A percentile compares a stretch with the other conserved stretches of the same genome.
These are phyloP conservation scores for Colletotrichum neosansevieriae DNA, from an alignment of 2,329 filamentous ascomycete species.

Conservation along the genomic window DNA sequence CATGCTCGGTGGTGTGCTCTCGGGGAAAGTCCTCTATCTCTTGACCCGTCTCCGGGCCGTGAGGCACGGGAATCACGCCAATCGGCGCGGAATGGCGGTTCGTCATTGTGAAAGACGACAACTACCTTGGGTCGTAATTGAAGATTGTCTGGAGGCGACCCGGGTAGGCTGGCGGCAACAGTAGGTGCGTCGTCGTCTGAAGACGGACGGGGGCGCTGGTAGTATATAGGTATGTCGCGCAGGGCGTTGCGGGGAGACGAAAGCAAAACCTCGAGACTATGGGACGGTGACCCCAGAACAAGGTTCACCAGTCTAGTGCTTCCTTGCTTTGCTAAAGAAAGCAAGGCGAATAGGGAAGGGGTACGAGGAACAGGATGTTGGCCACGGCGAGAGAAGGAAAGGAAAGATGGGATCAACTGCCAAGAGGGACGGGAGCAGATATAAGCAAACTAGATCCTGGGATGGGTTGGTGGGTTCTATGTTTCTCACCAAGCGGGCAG, in stretches of 20 bases:
- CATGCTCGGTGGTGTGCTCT: conserved; percentile 59
- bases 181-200: neutral
- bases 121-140: conserved; percentile 8
- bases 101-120: conserved; percentile 27
- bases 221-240: conserved; percentile 16
- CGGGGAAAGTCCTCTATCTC: conserved; percentile 61
- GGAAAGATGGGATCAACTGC: neutral
- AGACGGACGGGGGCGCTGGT: conserved; percentile 2
- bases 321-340: conserved; percentile 31
- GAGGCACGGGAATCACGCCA: conserved; percentile 68
- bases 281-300: conserved; percentile 23
- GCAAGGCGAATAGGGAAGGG: conserved; percentile 15
- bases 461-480: conserved; percentile 26
- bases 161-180: conserved; percentile 2
- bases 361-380: conserved; percentile 11
- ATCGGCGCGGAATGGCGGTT: conserved; percentile 55
- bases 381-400: conserved; percentile 21
- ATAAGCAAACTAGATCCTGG: conserved; percentile 34
- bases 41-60: conserved; percentile 62
- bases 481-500: neutral
- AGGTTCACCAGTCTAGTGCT: conserved; percentile 26
- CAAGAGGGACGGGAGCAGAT: conserved; percentile 38
- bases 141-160: conserved; percentile 3
- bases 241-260: conserved; percentile 24
- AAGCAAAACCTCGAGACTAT: conserved; percentile 25